Evolutionary conservation across 441 rosid species (phyloP).

Genomic region (Gossypium laxum): DNA sequence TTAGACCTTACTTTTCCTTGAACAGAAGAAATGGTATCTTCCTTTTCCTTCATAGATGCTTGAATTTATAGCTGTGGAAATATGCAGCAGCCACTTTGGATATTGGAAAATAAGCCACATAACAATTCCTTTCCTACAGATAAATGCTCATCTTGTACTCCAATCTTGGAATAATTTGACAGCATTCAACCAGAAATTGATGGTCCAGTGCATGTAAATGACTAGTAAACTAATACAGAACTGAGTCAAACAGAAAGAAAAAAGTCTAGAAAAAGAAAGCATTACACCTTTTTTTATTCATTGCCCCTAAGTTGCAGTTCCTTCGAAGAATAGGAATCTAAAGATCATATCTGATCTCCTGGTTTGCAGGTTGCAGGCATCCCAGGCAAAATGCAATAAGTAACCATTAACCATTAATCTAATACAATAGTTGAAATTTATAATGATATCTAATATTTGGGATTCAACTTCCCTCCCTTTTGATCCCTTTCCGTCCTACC

Average conservation of each 20-base stretch:
- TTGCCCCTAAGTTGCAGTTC: background rate
- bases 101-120: slow-evolving; percentile 4
- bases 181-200: background rate
- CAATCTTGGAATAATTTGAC: slow-evolving; percentile 1
- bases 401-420: background rate
- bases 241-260: background rate
- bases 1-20: background rate
- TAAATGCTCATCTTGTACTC: background rate
- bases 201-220: background rate
- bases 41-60: background rate
- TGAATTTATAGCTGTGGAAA: slow-evolving; percentile 3
- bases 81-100: slow-evolving; percentile 6
- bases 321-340: background rate
- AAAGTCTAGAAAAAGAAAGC: background rate
- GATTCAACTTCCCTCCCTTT: background rate
- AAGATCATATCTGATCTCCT: background rate
- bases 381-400: background rate
- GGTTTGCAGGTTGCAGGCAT: background rate
- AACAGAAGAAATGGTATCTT: background rate
- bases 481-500: background rate
- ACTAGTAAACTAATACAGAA: background rate
- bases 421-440: background rate
- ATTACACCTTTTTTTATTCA: background rate
- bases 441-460: background rate
- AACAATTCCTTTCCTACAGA: background rate